A percentile compares a stretch with the other conserved stretches of the same genome.
Evolutionary conservation across 129 eudicot genomes (phyloP).

Genomic region (Apium graveolens): DNA sequence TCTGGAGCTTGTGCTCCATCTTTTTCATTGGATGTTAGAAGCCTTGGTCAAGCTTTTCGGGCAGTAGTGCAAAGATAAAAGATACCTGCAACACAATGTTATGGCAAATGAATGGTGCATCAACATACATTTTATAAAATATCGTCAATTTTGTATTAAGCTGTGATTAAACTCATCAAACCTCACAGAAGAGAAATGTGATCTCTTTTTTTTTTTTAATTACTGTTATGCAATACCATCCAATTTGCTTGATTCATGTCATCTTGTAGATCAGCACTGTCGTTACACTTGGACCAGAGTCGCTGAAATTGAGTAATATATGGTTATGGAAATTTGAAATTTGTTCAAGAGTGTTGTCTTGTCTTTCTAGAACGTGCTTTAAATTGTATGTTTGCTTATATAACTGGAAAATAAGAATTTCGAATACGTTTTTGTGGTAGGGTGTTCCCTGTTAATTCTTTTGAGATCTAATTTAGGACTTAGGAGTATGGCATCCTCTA

Average conservation of each 20-base stretch:
- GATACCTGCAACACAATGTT: not conserved
- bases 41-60: not conserved
- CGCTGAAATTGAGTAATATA: not conserved
- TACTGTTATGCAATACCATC: not conserved
- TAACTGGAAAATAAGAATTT: not conserved
- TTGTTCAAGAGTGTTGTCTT: not conserved
- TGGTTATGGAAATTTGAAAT: not conserved
- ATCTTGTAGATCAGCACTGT: not conserved
- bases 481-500: too few relatives aligned
- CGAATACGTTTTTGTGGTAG: too few relatives aligned
- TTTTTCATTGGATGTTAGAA: not conserved
- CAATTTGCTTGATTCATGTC: not conserved
- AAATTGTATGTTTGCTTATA: not conserved
- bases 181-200: not conserved
- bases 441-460: too few relatives aligned
- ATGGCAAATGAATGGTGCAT: not conserved
- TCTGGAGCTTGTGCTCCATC: slow-evolving; percentile 6
- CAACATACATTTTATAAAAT: not conserved
- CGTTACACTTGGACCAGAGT: not conserved
- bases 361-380: not conserved
- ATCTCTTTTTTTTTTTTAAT: too few relatives aligned
- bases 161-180: not conserved
- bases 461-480: too few relatives aligned
- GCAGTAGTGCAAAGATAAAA: not conserved
- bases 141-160: not conserved